phyloP scores from a whole-genome alignment of 208 protist genomes.

The Trypanosoma grayi region DNA sequence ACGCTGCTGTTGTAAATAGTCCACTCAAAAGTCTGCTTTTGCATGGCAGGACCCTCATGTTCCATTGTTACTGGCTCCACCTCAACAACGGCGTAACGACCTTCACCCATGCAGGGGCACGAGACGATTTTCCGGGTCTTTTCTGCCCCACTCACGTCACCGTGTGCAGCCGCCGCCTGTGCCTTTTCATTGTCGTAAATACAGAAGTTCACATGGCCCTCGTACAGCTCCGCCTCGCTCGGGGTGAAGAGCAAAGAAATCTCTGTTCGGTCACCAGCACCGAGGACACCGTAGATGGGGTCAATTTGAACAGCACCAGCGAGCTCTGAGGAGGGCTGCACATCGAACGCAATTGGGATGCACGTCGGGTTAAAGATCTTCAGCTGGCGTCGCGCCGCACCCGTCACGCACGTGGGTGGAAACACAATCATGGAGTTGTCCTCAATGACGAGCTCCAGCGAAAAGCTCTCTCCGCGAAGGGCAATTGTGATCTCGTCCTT shows the following conservation, averaged over 20 bases:
- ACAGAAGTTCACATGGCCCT: conserved; percentile 52
- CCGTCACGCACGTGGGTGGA: conserved; percentile 74
- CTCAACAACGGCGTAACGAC: conserved; percentile 62
- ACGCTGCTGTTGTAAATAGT: conserved; percentile 87
- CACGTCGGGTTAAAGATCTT: conserved; percentile 77
- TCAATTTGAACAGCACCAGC: conserved; percentile 54
- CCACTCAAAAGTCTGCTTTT: conserved; percentile 48
- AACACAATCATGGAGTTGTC: conserved; percentile 51
- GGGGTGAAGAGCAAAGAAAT: conserved; percentile 66
- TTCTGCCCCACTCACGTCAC: not conserved
- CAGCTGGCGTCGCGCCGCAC: conserved; percentile 37
- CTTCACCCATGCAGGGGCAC: conserved; percentile 55
- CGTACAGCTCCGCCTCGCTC: conserved; percentile 38
- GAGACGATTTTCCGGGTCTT: conserved; percentile 26
- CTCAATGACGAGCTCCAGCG: conserved; percentile 31
- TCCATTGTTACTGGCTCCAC: conserved; percentile 77
- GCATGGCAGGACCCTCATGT: conserved; percentile 54
- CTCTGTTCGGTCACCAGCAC: conserved; percentile 35
- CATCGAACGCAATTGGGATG: conserved; percentile 62
- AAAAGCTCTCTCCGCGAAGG: conserved; percentile 57
- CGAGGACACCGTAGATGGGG: conserved; percentile 56
- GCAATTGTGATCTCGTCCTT: conserved; percentile 35
- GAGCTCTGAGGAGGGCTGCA: conserved; percentile 43
- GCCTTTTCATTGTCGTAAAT: conserved; percentile 28
- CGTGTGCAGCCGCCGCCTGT: not conserved